A percentile compares a stretch with the other conserved stretches of the same genome.
Evolutionary conservation across 1,139 yeast species (phyloP).

Genomic region (Taphrina flavorubra): DNA sequence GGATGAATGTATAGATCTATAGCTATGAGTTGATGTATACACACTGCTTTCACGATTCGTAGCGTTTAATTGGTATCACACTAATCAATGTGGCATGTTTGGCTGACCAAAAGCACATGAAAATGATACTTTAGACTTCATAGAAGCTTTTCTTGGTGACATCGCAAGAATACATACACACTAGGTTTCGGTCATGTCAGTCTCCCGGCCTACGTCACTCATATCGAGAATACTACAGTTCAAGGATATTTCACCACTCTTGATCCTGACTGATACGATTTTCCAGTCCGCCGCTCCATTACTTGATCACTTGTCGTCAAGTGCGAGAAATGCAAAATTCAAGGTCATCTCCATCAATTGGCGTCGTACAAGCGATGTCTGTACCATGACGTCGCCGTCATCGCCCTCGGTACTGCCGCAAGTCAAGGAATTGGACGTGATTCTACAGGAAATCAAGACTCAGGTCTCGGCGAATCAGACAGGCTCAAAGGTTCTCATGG

Average conservation of each 20-base stretch:
- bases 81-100: no score
- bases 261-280: constrained; percentile 29
- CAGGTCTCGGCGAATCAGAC: neutral
- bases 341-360: constrained; percentile 28
- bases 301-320: constrained; percentile 1
- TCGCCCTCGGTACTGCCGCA: constrained; percentile 1
- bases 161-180: no score
- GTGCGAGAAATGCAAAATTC: constrained; percentile 21
- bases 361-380: constrained; percentile 24
- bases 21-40: no score
- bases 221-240: constrained; percentile 23
- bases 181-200: constrained; percentile 15
- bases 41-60: no score
- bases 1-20: no score
- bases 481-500: constrained; percentile 14
- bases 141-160: no score
- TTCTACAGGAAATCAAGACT: constrained; percentile 13
- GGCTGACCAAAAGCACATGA: no score
- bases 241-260: constrained; percentile 32
- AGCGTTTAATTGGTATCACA: no score
- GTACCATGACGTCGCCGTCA: constrained; percentile 17
- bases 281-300: constrained; percentile 27
- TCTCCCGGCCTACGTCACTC: constrained; percentile 27
- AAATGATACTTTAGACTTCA: no score
- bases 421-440: constrained; percentile 16